Base-by-base conservation (phyloP, 2,329 filamentous ascomycete species). In the Fusarium brachygibbosum region DNA sequence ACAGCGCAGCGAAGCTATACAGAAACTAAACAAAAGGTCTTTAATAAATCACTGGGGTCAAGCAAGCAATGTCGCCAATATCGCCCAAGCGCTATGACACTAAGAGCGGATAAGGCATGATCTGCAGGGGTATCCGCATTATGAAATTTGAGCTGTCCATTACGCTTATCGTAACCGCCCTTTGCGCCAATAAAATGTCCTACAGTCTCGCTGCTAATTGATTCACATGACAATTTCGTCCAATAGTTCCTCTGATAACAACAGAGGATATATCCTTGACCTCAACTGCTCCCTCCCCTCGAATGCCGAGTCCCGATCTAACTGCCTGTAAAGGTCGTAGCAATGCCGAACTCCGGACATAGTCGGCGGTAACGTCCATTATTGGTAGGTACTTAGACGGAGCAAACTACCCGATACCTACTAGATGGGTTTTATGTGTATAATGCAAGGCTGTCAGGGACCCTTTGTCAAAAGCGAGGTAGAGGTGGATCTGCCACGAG, bases 261-360 rank as follows among this genome's bases (percentile, higher is more conserved):
- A 7, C 42, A 25, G 31, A 34, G 32, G 44, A 35, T 34, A 50
- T 17, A 58, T 45, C 61, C 59, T 23, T 31, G 42, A n/a, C 38
- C 31, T 29, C 17, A 44, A 31, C 16, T 54, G 29, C 49, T 50
- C 29, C 58, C 61, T 38, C 21, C 4, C 7, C 10, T 5, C 19
- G 35, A 48, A 46, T 65, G 62, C 62, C 62, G 62, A 65, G 45
- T 65, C 62, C 62, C 62, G 62, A 59, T 11, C 31, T 42, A 60
- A 29, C 62, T 65, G 40, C 62, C 62, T 59, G 32, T 59, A 48
- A 53, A 14, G n/a, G 62, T 41, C 40, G 65, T 52, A 65, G 53
- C 52, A 65, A 65, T 65, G 62, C 62, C 62, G 60, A 52, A 63
- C 45, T 51, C 62, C 62, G 60, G 60, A 65, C 60, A 49, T 65